Evolutionary conservation across 768 basidiomycete species (phyloP).

Genomic region (Crassisporium funariophilum): DNA sequence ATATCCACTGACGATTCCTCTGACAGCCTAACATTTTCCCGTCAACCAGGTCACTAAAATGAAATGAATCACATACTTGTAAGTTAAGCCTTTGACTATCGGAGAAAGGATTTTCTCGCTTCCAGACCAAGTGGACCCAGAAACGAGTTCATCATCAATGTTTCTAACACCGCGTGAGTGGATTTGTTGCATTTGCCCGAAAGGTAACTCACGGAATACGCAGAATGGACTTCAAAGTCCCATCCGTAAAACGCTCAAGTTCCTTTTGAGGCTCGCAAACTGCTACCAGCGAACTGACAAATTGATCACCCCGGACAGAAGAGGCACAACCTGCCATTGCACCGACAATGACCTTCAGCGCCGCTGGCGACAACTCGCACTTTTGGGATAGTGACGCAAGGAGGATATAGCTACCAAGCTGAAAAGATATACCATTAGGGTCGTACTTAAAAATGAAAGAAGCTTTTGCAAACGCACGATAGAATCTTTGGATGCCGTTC

Average conservation of each 20-base stretch:
- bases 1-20: conserved; percentile 32
- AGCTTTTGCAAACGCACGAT: conserved; percentile 45
- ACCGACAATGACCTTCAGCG: conserved; percentile 58
- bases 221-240: conserved; percentile 43
- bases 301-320: conserved; percentile 54
- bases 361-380: conserved; percentile 56
- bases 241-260: conserved; percentile 46
- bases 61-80: conserved; percentile 27
- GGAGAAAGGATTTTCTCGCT: conserved; percentile 60
- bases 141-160: conserved; percentile 49
- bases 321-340: conserved; percentile 54
- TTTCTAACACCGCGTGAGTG: too few species aligned
- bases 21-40: conserved; percentile 28
- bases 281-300: conserved; percentile 65
- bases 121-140: conserved; percentile 48
- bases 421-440: background rate
- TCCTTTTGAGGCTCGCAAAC: conserved; percentile 66
- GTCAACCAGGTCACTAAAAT: background rate
- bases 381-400: conserved; percentile 71
- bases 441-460: background rate
- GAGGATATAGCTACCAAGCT: conserved; percentile 78
- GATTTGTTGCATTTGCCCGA: too few species aligned
- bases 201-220: conserved; percentile 48
- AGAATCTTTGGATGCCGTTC: conserved; percentile 48
- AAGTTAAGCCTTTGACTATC: conserved; percentile 43